These are phyloP conservation scores for Linum tenue DNA, from an alignment of 345 rosid species.

Conservation along the genomic window DNA sequence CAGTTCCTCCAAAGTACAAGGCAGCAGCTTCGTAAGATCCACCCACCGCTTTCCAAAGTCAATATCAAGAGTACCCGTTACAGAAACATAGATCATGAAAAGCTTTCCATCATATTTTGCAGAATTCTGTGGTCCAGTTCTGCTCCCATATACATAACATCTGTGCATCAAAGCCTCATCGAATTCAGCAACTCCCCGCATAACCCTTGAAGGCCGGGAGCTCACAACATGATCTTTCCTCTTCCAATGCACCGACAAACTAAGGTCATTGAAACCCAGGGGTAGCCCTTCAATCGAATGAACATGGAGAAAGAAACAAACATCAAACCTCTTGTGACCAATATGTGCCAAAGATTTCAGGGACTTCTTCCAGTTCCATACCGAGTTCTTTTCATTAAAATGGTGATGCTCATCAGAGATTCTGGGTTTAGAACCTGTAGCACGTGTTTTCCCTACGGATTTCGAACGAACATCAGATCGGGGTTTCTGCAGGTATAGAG, in stretches of 20 bases:
- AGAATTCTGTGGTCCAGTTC: constrained; percentile 41
- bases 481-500: constrained; percentile 44
- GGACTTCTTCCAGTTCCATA: constrained; percentile 80
- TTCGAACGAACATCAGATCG: constrained; percentile 30
- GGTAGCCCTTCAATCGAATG: constrained; percentile 75
- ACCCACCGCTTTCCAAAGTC: constrained; percentile 61
- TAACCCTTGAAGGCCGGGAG: constrained; percentile 39
- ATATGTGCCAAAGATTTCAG: constrained; percentile 64
- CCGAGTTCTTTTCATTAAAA: constrained; percentile 38
- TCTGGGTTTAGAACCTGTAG: constrained; percentile 21
- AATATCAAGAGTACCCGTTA: constrained; percentile 33
- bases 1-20: constrained; percentile 61
- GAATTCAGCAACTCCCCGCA: constrained; percentile 49
- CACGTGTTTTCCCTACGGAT: constrained; percentile 32
- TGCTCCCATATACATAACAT: constrained; percentile 52
- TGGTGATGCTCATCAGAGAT: constrained; percentile 12
- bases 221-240: constrained; percentile 49
- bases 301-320: constrained; percentile 64
- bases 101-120: constrained; percentile 57
- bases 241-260: constrained; percentile 57
- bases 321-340: constrained; percentile 39
- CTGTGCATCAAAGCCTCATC: constrained; percentile 55
- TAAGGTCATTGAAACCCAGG: constrained; percentile 32
- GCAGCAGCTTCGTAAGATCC: constrained; percentile 71
- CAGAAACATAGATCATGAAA: constrained; percentile 39